Evolutionary conservation across 2,329 filamentous ascomycete genomes (phyloP).

Genomic region (Pseudogymnoascus sp.): DNA sequence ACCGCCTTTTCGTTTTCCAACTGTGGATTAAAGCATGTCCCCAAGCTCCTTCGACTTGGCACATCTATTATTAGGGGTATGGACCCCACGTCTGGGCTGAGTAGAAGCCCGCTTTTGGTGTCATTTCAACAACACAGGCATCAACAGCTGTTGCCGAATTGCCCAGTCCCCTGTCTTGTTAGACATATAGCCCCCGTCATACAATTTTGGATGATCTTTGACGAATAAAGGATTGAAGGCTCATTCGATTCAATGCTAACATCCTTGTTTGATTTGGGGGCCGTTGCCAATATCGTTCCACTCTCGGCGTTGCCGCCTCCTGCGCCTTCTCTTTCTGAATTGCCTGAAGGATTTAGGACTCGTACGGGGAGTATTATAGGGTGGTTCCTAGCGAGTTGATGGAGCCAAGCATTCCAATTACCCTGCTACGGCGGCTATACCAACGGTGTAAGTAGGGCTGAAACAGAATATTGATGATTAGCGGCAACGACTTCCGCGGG

Average conservation of each 20-base stretch:
- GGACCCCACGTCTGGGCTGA: not conserved
- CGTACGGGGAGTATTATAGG: not conserved
- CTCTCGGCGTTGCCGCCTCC: not conserved
- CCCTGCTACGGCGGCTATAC: not conserved
- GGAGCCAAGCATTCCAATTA: not conserved
- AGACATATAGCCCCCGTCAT: not conserved
- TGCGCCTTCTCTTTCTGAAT: not conserved
- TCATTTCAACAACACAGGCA: not conserved
- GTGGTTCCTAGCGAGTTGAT: not conserved
- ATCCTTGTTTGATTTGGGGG: not conserved
- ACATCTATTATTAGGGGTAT: not conserved
- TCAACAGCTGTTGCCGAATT: not conserved
- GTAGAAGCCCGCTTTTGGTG: not conserved
- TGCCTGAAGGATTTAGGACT: not conserved
- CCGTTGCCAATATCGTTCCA: not conserved
- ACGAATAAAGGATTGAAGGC: not conserved
- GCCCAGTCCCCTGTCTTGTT: not conserved
- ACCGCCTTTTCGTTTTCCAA: not conserved
- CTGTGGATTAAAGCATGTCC: not conserved
- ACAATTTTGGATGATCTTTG: not conserved
- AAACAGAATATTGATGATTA: not conserved
- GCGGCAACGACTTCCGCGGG: not conserved
- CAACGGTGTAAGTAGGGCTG: not conserved
- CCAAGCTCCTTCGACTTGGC: not conserved
- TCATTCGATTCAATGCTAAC: not conserved